A percentile compares a stretch with the other conserved stretches of the same genome.
Evolutionary conservation across 2,329 filamentous ascomycete species (phyloP).

Genomic region (Fusarium mexicanum): DNA sequence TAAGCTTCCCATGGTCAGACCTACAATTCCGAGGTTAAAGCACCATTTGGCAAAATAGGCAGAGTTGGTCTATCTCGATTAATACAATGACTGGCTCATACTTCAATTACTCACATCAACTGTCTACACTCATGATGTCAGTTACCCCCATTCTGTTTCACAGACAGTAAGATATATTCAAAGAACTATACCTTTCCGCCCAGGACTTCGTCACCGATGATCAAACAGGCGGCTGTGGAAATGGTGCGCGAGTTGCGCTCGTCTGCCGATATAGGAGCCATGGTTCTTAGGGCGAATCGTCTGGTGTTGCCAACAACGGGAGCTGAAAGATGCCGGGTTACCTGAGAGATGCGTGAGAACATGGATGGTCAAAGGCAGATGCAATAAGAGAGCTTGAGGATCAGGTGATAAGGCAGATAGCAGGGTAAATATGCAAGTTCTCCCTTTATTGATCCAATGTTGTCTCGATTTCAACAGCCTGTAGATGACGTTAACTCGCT

Average conservation of each 20-base stretch:
- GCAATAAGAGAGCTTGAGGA: conserved; percentile 2
- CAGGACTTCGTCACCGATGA: conserved; percentile 97
- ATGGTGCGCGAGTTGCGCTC: conserved; percentile 74
- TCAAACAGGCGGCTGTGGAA: conserved; percentile 88
- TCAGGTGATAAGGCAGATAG: not conserved
- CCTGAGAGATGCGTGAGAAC: conserved; percentile 79
- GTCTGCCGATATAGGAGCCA: conserved; percentile 52
- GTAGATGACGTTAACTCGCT: conserved; percentile 33
- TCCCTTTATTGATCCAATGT: conserved; percentile 12
- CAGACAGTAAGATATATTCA: not conserved
- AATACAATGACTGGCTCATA: conserved; percentile 13
- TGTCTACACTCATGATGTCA: conserved; percentile 40
- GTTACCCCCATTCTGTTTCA: not conserved
- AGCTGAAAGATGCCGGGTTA: conserved; percentile 72
- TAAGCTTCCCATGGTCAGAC: conserved; percentile 14
- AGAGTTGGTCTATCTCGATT: conserved; percentile 66
- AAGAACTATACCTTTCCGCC: conserved; percentile 80
- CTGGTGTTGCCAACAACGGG: conserved; percentile 49
- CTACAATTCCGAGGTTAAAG: conserved; percentile 68
- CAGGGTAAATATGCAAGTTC: conserved; percentile 6
- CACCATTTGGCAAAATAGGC: conserved; percentile 72
- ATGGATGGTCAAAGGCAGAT: conserved; percentile 57
- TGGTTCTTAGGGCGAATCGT: conserved; percentile 52
- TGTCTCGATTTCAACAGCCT: conserved; percentile 6
- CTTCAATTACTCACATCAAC: conserved; percentile 51